These are phyloP conservation scores for Talaromyces verruculosus DNA, from an alignment of 2,329 filamentous ascomycete genomes.

Conservation along the genomic window DNA sequence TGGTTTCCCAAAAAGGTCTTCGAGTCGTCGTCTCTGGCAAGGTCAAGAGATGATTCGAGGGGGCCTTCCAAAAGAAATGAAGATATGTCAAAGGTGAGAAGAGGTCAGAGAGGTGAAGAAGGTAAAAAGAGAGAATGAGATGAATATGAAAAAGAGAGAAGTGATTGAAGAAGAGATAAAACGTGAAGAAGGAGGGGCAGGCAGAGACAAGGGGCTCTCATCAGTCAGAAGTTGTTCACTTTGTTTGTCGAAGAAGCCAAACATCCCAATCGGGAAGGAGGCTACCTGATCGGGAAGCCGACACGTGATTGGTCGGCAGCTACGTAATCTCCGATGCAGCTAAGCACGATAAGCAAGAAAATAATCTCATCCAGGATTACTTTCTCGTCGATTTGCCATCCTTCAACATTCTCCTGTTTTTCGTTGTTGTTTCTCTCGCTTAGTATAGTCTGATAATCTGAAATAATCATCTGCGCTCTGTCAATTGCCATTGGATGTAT, in stretches of 20 bases:
- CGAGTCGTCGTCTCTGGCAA: background rate
- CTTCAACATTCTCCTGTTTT: background rate
- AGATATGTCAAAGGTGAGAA: background rate
- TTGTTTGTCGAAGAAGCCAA: background rate
- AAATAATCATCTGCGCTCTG: background rate
- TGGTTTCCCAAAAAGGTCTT: background rate
- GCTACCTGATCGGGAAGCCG: background rate
- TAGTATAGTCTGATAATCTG: background rate
- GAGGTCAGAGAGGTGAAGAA: background rate
- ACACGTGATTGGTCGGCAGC: background rate
- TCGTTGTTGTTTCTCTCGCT: background rate
- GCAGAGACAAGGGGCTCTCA: background rate
- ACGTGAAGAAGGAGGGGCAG: background rate
- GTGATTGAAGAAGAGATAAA: background rate
- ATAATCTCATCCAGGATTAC: background rate
- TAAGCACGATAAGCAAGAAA: constrained; percentile 3
- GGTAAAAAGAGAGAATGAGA: background rate
- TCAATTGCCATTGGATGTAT: constrained; percentile 53
- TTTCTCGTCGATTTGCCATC: background rate
- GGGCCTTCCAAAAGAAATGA: background rate
- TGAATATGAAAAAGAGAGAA: background rate
- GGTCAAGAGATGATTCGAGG: background rate
- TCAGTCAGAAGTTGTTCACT: background rate
- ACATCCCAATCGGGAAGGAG: background rate
- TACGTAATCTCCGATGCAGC: background rate